These are phyloP conservation scores for Penicillium sp. DNA, from an alignment of 2,329 filamentous ascomycete genomes.

Conservation along the genomic window DNA sequence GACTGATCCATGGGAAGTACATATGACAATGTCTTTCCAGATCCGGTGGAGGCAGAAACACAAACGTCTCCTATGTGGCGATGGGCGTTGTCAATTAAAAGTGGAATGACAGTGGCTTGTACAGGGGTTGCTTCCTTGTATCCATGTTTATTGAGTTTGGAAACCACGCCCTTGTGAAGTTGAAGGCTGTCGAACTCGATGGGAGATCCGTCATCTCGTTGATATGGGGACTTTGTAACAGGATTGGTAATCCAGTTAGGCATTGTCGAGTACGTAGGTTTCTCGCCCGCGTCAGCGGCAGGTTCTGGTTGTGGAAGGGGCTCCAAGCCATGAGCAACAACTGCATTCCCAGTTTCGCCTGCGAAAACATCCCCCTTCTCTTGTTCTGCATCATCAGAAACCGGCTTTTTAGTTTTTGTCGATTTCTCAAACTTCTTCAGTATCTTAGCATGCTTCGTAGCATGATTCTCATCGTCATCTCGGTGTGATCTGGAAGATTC, in stretches of 20 bases:
- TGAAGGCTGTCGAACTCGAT: constrained; percentile 62
- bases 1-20: constrained; percentile 78
- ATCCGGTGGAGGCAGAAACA: constrained; percentile 89
- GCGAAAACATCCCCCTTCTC: constrained; percentile 11
- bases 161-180: constrained; percentile 57
- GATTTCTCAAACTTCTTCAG: constrained; percentile 40
- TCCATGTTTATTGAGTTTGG: constrained; percentile 63
- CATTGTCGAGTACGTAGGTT: constrained; percentile 70
- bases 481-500: constrained; percentile 17
- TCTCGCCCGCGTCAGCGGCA: constrained; percentile 53
- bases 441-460: constrained; percentile 32
- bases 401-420: constrained; percentile 17
- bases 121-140: constrained; percentile 72
- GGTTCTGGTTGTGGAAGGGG: constrained; percentile 71
- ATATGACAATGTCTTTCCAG: constrained; percentile 92
- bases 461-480: constrained; percentile 23
- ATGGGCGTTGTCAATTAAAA: constrained; percentile 65
- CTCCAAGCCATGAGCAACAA: constrained; percentile 57
- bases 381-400: constrained; percentile 15
- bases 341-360: constrained; percentile 23
- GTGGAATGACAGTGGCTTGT: constrained; percentile 73
- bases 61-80: constrained; percentile 72
- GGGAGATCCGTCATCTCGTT: constrained; percentile 29
- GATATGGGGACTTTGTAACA: constrained; percentile 61
- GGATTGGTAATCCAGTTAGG: constrained; percentile 78